Evolutionary conservation across 2,329 filamentous ascomycete species (phyloP), one percentile per base, ranked within the genome.

Genomic region (Sordariomycetes sp.): DNA sequence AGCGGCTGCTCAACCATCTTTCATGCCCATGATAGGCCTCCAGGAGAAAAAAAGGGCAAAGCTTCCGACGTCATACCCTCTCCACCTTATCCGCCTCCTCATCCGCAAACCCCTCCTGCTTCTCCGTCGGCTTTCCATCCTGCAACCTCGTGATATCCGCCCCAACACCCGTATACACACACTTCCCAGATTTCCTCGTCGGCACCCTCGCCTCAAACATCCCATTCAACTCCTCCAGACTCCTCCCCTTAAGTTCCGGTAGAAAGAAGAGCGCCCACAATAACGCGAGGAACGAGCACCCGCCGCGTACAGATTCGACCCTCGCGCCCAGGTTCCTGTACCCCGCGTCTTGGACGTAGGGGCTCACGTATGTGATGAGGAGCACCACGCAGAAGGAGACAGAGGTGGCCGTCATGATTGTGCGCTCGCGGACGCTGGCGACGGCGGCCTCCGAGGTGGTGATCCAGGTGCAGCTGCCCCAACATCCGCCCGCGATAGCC

Each of bases 251-350:
- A 0, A 55, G 60, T 34, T 61, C 60, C 17, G 60, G 59, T 1
- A 61, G 20, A 39, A 58, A 57, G 42, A 59, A 57, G 51, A 25
- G 51, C 17, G 54, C 15, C 34, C 53, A 54, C 5, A 58, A 25
- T 10, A 67, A 59, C 25, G 61, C 66, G 8, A 69, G 50, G 2
- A 69, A 59, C 10, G 64, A 62, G 17, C 71, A 57, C 0, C 62
- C 68, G 5, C 70, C 70, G 61, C 73, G 74, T 24, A 72, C 64
- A 55, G 70, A 71, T 0, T 63, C 62, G n/a, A 67, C 65, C 58
- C 69, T 70, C 3, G 36, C 36, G 50, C 20, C 68, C 2, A 66
- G 65, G 2, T 72, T 60, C 55, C 72, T 68, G 22, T 63, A 59
- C 55, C 61, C 60, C 0, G 61, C 58, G 7, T 60, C 50, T 2